These are phyloP conservation scores for Zostera marina DNA, from an alignment of 116 monocot species.

Conservation along the genomic window DNA sequence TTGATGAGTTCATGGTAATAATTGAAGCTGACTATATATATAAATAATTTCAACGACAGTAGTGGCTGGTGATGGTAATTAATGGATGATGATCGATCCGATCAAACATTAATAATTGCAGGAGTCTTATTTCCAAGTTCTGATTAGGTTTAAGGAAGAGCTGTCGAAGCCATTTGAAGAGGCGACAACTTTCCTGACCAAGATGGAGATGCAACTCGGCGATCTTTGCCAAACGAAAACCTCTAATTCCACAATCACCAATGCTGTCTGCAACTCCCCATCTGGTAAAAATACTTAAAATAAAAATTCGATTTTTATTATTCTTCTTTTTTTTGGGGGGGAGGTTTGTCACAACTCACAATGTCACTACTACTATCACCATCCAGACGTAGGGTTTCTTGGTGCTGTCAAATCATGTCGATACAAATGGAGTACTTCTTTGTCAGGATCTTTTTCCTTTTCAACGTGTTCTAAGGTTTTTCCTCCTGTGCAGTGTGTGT, in stretches of 20 bases:
- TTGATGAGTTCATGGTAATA: constrained; percentile 81
- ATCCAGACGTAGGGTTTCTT: not conserved
- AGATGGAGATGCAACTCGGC: constrained; percentile 51
- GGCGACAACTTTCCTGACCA: constrained; percentile 52
- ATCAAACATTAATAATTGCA: too few species aligned
- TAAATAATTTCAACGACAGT: not conserved
- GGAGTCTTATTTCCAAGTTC: constrained; percentile 60
- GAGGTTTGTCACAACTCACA: too few species aligned
- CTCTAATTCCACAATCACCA: constrained; percentile 9
- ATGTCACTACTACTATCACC: too few species aligned
- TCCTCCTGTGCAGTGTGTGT: not conserved
- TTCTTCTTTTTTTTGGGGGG: too few species aligned
- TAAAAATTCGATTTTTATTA: not conserved
- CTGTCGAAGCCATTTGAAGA: constrained; percentile 62
- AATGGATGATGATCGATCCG: too few species aligned
- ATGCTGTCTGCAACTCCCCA: constrained; percentile 16
- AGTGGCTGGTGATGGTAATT: not conserved
- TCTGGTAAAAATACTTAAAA: constrained; percentile 2
- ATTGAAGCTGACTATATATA: not conserved
- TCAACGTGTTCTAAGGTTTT: not conserved
- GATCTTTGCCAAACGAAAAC: constrained; percentile 40
- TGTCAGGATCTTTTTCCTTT: constrained; percentile 23
- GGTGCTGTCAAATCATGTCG: constrained; percentile 63
- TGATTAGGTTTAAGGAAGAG: constrained; percentile 56
- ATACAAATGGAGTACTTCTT: constrained; percentile 59